Base-by-base conservation (phyloP, 192 early-diverging fungal genomes). In the Diversispora epigaea region DNA sequence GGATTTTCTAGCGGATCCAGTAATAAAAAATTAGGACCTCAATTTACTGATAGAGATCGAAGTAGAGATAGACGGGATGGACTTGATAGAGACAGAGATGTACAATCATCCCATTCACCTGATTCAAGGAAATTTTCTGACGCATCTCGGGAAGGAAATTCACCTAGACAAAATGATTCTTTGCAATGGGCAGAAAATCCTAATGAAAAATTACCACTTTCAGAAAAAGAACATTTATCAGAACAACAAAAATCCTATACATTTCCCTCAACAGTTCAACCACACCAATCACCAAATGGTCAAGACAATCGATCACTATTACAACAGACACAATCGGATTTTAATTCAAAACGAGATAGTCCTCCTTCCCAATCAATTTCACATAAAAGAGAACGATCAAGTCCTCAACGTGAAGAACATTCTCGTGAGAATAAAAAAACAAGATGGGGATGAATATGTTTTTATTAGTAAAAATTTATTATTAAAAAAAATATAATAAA, bases 1-100 rank as follows among this genome's bases (percentile, higher is more conserved):
- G 73, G 73, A 44, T 49, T 49, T n/a, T 75, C 73, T 43, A 65
- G 73, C 8, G 73, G 73, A 52, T 75, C 73, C 4, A 19, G 43
- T 7, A 75, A 75, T 54, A 75, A 75, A 49, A 56, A 56, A 58
- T 55, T 56, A 46, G 52, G 70, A 15, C 41, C 25, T 14, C 54
- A 55, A 43, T 41, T 32, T 32, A 32, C 25, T 32, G 25, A 40
- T 58, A 56, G 60, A 43, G 45, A 43, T 72, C 8, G 50, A 55
- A 19, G 43, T 39, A 55, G 25, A 22, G 52, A 70, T 55, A 11
- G 68, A 10, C 45, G 66, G 3, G 45, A 32, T 47, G 17, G 68
- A 55, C 39, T 19, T 17, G 68, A 71, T 56, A 15, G 17, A 52
- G 49, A 55, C 41, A 15, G 17, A 32, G 49, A 55, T 71, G 39